These are phyloP conservation scores for Rasamsonia emersonii DNA, from an alignment of 2,329 filamentous ascomycete genomes.

Conservation along the genomic window DNA sequence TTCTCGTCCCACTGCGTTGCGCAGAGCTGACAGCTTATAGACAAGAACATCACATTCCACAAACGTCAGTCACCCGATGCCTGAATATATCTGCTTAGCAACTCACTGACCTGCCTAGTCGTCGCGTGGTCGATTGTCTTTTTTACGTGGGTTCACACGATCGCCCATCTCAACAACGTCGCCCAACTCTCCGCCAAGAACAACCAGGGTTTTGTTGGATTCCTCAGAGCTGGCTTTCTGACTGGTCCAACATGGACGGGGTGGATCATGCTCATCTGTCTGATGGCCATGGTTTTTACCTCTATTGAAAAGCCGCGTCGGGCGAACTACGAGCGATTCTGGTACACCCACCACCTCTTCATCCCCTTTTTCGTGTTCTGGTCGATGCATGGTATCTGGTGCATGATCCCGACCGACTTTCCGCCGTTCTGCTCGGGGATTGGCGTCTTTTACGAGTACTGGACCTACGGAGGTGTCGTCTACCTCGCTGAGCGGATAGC, in stretches of 20 bases:
- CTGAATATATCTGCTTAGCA: background rate
- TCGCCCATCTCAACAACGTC: constrained; percentile 83
- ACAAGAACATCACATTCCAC: constrained; percentile 85
- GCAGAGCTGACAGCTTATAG: constrained; percentile 22
- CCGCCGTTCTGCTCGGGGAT: constrained; percentile 62
- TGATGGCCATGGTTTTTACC: constrained; percentile 71
- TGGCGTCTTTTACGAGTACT: constrained; percentile 84
- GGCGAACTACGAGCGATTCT: constrained; percentile 81
- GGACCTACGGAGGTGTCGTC: constrained; percentile 73
- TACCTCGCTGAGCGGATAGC: constrained; percentile 74
- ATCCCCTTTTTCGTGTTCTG: constrained; percentile 84
- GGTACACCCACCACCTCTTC: constrained; percentile 85
- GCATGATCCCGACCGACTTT: constrained; percentile 80
- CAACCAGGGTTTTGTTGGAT: constrained; percentile 69
- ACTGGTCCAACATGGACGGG: constrained; percentile 80
- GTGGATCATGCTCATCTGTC: constrained; percentile 70
- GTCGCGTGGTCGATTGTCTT: constrained; percentile 84
- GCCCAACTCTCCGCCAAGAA: constrained; percentile 67
- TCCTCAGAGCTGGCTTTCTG: constrained; percentile 65
- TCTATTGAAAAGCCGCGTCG: constrained; percentile 69
- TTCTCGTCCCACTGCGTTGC: background rate
- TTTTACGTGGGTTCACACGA: constrained; percentile 78
- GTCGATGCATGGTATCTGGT: constrained; percentile 82
- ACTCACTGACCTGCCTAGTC: constrained; percentile 18
- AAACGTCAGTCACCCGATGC: constrained; percentile 41